A percentile compares a stretch with the other conserved stretches of the same genome.
These are phyloP conservation scores for Plasmodium gaboni DNA, from an alignment of 169 alveolate genomes.

Conservation along the genomic window DNA sequence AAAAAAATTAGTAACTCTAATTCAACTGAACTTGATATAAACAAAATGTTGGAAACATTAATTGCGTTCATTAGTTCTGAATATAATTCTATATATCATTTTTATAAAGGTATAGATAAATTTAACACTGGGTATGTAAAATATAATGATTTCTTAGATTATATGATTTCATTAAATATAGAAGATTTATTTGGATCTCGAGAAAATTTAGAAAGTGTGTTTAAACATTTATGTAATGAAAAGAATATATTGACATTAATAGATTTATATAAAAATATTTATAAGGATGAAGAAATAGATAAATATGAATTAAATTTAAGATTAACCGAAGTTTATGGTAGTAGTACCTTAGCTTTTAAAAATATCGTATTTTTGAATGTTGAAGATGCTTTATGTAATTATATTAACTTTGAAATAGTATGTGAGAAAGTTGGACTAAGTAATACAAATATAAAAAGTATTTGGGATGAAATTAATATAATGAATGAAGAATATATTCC, in stretches of 20 bases:
- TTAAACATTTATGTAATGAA: slow-evolving; percentile 55
- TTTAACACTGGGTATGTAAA: slow-evolving; percentile 71
- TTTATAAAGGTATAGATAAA: slow-evolving; percentile 74
- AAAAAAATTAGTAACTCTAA: slow-evolving; percentile 22
- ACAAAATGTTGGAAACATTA: slow-evolving; percentile 29
- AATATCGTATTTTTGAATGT: slow-evolving; percentile 8
- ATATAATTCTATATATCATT: slow-evolving; percentile 58
- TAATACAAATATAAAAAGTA: slow-evolving; percentile 21
- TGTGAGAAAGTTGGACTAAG: slow-evolving; percentile 57
- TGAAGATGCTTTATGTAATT: slow-evolving; percentile 23
- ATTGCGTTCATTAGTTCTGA: slow-evolving; percentile 35
- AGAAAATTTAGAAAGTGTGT: slow-evolving; percentile 55
- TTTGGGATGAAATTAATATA: slow-evolving; percentile 71
- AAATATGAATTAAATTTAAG: slow-evolving; percentile 56
- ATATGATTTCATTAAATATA: slow-evolving; percentile 20
- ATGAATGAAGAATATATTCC: slow-evolving; percentile 72
- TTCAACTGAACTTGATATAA: slow-evolving; percentile 31
- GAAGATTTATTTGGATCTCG: slow-evolving; percentile 36
- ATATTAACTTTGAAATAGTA: slow-evolving; percentile 28
- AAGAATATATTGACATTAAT: slow-evolving; percentile 42
- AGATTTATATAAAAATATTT: slow-evolving; percentile 55
- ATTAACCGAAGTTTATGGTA: slow-evolving; percentile 55
- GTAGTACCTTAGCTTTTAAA: slow-evolving; percentile 48
- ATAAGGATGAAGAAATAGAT: slow-evolving; percentile 36
- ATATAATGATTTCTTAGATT: slow-evolving; percentile 56